Base-by-base conservation (phyloP, 495 filamentous ascomycete genomes). In the Recurvomyces mirabilis region DNA sequence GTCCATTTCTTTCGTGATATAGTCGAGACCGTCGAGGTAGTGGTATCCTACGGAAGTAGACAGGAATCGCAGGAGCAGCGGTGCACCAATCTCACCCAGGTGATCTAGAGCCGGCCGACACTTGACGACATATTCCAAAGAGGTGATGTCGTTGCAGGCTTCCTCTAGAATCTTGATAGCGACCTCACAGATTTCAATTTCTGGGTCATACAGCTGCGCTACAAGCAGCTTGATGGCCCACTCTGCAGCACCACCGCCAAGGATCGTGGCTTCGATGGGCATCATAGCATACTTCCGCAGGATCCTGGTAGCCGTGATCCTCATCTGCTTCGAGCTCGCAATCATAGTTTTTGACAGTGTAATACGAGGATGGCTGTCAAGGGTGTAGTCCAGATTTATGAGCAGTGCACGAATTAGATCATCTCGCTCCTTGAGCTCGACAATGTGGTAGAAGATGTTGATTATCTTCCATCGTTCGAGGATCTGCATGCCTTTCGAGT, bases 1-100 rank as follows among this genome's bases (percentile, higher is more conserved):
- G 57, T 98, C 91, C 91, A 98, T 98, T 58, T 96, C 93, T 53
- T 91, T 87, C 30, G 86, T 91, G 58, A 98, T 98, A 54, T 98
- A 98, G 62, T 98, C 91, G 14, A 98, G 71, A 6, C 87, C 91
- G 61, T 98, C 86, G 3, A 98, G 68, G 62, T 98, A 98, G 63
- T 96, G 88, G 52, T 98, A 98, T 4, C 91, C 91, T 24, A 95
- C 84, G 0, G 85, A 93, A 0, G 93, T 95, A 2, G 87, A 94
- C 40, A 98, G 61, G 58, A 98, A 98, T 46, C 91, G 81, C 45
- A 98, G 69, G 15, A 98, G 76, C 21, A 98, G 68, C 2, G 91
- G 91, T 31, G 91, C 91, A 5, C 93, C 93, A 55, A 98, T 98
- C 58, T 95, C 91, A 21, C 93, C 91, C 1, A 98, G 71, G 60